These are phyloP conservation scores for Thielaviopsis musarum DNA, from an alignment of 2,329 filamentous ascomycete species.

Conservation along the genomic window DNA sequence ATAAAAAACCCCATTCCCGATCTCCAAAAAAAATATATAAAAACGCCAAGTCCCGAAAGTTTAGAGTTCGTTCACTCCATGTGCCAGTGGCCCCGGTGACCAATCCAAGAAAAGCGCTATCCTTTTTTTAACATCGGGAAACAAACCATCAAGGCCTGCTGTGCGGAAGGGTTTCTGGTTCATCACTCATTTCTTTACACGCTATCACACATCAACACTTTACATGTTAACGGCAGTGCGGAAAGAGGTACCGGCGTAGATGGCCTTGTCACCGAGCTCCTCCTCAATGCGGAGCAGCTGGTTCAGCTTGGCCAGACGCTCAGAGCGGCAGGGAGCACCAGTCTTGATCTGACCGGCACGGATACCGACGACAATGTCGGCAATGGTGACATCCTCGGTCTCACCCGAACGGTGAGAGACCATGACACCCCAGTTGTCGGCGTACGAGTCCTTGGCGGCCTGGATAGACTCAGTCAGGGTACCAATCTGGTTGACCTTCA, in stretches of 20 bases:
- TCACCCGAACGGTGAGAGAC: slow-evolving; percentile 98
- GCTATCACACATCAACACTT: slow-evolving; percentile 18
- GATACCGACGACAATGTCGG: slow-evolving; percentile 93
- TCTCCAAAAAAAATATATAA: not conserved
- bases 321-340: slow-evolving; percentile 85
- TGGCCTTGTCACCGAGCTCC: slow-evolving; percentile 79
- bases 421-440: slow-evolving; percentile 96
- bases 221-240: slow-evolving; percentile 79
- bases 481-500: slow-evolving; percentile 99
- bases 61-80: not conserved
- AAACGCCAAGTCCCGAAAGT: slow-evolving; percentile 3
- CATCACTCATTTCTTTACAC: slow-evolving; percentile 8
- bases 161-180: slow-evolving; percentile 11
- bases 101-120: slow-evolving; percentile 2
- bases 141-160: slow-evolving; percentile 8
- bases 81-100: not conserved
- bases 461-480: slow-evolving; percentile 98
- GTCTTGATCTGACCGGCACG: slow-evolving; percentile 98
- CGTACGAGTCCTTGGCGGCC: slow-evolving; percentile 96
- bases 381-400: slow-evolving; percentile 99
- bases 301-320: slow-evolving; percentile 99
- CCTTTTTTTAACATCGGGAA: slow-evolving; percentile 7
- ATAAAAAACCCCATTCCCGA: slow-evolving; percentile 9
- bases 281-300: slow-evolving; percentile 99
- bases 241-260: slow-evolving; percentile 90